These are phyloP conservation scores for Endogone sp. DNA, from an alignment of 192 early-diverging fungal species.

Conservation along the genomic window DNA sequence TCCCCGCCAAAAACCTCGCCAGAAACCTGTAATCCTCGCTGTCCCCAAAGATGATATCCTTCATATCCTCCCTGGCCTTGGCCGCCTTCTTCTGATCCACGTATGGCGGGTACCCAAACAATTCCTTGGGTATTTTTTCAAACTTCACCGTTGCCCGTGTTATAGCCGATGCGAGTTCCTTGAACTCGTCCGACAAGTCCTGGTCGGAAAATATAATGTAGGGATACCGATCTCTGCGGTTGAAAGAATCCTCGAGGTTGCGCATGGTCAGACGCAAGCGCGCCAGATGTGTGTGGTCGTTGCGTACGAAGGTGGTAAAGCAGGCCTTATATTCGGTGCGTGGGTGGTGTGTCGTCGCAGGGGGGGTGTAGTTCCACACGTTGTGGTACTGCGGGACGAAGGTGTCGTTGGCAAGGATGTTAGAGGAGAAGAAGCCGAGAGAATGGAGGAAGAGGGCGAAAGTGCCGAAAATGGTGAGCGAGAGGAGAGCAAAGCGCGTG, in stretches of 20 bases:
- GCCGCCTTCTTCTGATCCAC: slow-evolving; percentile 20
- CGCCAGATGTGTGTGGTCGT: slow-evolving; percentile 3
- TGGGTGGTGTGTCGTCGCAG: slow-evolving; percentile 1
- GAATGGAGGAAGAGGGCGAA: no score
- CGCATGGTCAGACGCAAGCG: slow-evolving; percentile 21
- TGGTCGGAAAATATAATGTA: slow-evolving; percentile 29
- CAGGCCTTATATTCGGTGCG: slow-evolving; percentile 6
- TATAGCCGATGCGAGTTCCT: slow-evolving; percentile 15
- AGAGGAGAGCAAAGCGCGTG: no score
- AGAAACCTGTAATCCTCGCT: slow-evolving; percentile 36
- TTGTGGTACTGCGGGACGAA: background rate
- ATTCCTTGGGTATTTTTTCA: slow-evolving; percentile 5
- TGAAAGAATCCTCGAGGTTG: slow-evolving; percentile 31
- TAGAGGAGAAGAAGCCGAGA: no score
- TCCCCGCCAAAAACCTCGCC: slow-evolving; percentile 36
- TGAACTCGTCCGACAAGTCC: slow-evolving; percentile 22
- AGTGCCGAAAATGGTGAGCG: no score
- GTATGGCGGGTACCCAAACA: background rate
- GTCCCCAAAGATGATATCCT: slow-evolving; percentile 21
- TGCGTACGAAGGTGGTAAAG: slow-evolving; percentile 19
- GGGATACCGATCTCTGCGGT: slow-evolving; percentile 19
- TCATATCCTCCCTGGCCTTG: slow-evolving; percentile 15
- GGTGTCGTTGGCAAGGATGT: no score
- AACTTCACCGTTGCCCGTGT: slow-evolving; percentile 19
- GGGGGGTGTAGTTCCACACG: background rate